A percentile compares a stretch with the other conserved stretches of the same genome.
phyloP scores from a whole-genome alignment of 495 filamentous ascomycete genomes.

The Rhypophila decipiens region DNA sequence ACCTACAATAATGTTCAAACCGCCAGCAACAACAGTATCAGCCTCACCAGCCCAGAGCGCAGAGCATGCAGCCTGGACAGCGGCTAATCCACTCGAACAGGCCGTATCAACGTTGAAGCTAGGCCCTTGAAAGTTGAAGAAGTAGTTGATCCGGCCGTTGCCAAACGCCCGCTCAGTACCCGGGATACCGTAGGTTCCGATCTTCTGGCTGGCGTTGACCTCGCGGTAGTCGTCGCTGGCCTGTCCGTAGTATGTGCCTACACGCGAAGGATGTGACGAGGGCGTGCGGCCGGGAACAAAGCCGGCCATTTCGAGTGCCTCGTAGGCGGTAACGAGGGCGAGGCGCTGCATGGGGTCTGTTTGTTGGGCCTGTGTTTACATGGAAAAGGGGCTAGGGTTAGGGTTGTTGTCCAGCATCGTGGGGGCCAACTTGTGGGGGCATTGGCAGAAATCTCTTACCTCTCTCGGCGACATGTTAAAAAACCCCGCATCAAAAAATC shows the following conservation, averaged over 20 bases:
- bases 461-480: constrained; percentile 92
- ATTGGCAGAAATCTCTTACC: too few relatives aligned
- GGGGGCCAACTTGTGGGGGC: too few relatives aligned
- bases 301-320: constrained; percentile 79
- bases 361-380: too few relatives aligned
- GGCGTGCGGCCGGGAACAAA: constrained; percentile 75
- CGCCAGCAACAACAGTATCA: constrained; percentile 75
- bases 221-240: constrained; percentile 84
- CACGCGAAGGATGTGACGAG: constrained; percentile 70
- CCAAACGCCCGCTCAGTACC: constrained; percentile 69
- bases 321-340: constrained; percentile 72
- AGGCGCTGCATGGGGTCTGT: constrained; percentile 81
- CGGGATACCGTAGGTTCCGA: constrained; percentile 86
- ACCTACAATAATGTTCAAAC: constrained; percentile 64
- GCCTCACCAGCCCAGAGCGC: constrained; percentile 69
- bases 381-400: too few relatives aligned
- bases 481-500: constrained; percentile 73
- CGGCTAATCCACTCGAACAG: constrained; percentile 75
- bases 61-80: constrained; percentile 76
- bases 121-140: constrained; percentile 77
- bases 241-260: constrained; percentile 82
- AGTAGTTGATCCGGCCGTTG: constrained; percentile 71
- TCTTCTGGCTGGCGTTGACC: constrained; percentile 72
- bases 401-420: too few relatives aligned
- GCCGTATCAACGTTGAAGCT: constrained; percentile 78